These are phyloP conservation scores for Termitomyces sp. DNA, from an alignment of 768 basidiomycete species.

Conservation along the genomic window DNA sequence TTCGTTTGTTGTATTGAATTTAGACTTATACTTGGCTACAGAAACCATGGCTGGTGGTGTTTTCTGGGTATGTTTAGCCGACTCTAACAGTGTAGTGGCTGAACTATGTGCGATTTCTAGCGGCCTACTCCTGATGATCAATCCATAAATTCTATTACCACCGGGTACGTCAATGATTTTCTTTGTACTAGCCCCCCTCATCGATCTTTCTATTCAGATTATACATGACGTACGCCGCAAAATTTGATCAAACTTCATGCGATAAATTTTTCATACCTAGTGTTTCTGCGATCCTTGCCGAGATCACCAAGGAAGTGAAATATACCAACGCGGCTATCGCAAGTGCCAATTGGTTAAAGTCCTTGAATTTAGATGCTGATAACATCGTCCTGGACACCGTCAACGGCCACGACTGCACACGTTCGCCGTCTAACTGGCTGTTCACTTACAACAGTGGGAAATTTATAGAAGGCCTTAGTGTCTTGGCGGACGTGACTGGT, in stretches of 20 bases:
- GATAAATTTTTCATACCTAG: slow-evolving; percentile 18
- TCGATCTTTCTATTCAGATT: slow-evolving; percentile 5
- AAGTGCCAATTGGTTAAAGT: slow-evolving; percentile 43
- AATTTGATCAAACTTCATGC: background rate
- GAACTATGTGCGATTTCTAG: slow-evolving; percentile 16
- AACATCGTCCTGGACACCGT: slow-evolving; percentile 43
- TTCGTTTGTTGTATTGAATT: background rate
- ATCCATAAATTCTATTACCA: slow-evolving; percentile 44
- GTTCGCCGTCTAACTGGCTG: slow-evolving; percentile 38
- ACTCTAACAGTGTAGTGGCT: background rate
- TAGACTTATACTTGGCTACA: slow-evolving; percentile 8
- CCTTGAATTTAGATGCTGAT: slow-evolving; percentile 34
- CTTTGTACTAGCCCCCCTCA: background rate
- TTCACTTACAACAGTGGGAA: slow-evolving; percentile 56
- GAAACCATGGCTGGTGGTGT: slow-evolving; percentile 50
- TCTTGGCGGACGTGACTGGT: slow-evolving; percentile 36
- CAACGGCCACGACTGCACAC: slow-evolving; percentile 38
- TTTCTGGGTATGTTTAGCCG: slow-evolving; percentile 36
- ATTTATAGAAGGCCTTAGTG: slow-evolving; percentile 44
- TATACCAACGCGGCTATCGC: slow-evolving; percentile 41
- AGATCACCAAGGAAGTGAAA: slow-evolving; percentile 35
- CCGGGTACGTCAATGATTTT: slow-evolving; percentile 27
- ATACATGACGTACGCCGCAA: slow-evolving; percentile 7
- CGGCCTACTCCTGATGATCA: slow-evolving; percentile 37
- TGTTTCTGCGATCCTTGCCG: slow-evolving; percentile 43